phyloP scores from a whole-genome alignment of 768 basidiomycete genomes.

The Suillus americanus region DNA sequence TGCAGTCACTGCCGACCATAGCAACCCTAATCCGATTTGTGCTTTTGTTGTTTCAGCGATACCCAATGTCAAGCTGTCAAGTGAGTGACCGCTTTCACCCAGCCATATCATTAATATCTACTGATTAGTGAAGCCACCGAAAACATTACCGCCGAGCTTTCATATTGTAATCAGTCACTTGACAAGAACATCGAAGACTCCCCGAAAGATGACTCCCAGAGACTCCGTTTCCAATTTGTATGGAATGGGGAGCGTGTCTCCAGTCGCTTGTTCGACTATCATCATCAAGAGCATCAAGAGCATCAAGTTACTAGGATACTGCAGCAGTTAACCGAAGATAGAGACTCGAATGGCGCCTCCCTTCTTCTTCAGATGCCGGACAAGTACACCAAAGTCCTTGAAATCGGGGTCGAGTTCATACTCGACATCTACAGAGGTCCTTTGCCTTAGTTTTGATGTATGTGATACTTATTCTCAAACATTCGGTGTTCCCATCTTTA shows the following conservation, averaged over 20 bases:
- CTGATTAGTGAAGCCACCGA: neutral
- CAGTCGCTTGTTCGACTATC: conserved; percentile 1
- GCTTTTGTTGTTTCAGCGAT: neutral
- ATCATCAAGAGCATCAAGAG: no score
- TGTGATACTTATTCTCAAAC: neutral
- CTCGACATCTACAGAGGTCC: neutral
- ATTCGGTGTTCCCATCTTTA: neutral
- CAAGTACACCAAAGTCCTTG: neutral
- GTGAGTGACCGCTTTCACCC: neutral
- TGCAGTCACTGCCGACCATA: neutral
- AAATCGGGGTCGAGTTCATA: neutral
- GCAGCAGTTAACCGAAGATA: neutral
- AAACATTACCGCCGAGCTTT: neutral
- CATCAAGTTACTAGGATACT: neutral
- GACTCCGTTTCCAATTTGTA: no score
- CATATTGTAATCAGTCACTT: neutral
- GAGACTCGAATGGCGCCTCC: neutral
- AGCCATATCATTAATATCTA: no score
- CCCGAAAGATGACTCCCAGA: neutral
- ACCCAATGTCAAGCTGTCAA: neutral
- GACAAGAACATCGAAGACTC: no score
- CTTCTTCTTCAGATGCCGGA: neutral
- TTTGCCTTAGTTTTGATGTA: neutral
- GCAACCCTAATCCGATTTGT: neutral
- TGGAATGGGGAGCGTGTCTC: neutral